Conservation (phyloP, 2,329 filamentous ascomycete genomes). For the Verticillium alfalfae region DNA sequence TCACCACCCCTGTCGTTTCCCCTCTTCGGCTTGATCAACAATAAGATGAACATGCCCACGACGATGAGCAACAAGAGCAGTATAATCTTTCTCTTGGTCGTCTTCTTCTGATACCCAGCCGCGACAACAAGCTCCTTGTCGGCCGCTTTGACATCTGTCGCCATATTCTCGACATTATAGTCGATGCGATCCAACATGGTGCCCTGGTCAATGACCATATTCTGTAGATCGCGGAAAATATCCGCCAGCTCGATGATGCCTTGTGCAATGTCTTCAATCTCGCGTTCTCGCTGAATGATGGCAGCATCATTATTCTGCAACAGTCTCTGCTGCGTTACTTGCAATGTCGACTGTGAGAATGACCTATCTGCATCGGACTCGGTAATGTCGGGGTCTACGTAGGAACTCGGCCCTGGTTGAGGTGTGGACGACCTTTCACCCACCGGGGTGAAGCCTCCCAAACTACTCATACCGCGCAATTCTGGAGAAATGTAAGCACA, state of each 20-base stretch:
- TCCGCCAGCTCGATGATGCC: conserved; percentile 96
- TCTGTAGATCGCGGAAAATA: conserved; percentile 93
- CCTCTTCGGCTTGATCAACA: conserved; percentile 73
- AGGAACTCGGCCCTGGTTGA: conserved; percentile 36
- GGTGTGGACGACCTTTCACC: conserved; percentile 50
- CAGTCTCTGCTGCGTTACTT: conserved; percentile 65
- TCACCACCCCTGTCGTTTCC: conserved; percentile 16
- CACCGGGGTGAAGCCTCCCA: conserved; percentile 43
- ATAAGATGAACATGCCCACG: conserved; percentile 77
- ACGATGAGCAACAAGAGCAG: conserved; percentile 81
- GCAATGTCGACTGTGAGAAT: conserved; percentile 83
- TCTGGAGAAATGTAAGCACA: conserved; percentile 42
- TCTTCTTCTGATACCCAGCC: conserved; percentile 81
- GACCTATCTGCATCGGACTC: conserved; percentile 92
- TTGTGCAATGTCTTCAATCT: conserved; percentile 97
- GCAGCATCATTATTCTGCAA: conserved; percentile 72
- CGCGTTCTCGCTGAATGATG: conserved; percentile 87
- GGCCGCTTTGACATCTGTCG: conserved; percentile 85
- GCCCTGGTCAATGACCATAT: conserved; percentile 90
- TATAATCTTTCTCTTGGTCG: conserved; percentile 88
- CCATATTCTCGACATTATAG: conserved; percentile 96
- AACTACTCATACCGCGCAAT: conserved; percentile 65
- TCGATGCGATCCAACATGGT: conserved; percentile 92
- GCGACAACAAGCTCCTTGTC: conserved; percentile 88
- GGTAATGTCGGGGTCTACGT: conserved; percentile 79